Evolutionary conservation across 1,284 basidiomycete species (phyloP).

Genomic region (Tylopilus sp.): DNA sequence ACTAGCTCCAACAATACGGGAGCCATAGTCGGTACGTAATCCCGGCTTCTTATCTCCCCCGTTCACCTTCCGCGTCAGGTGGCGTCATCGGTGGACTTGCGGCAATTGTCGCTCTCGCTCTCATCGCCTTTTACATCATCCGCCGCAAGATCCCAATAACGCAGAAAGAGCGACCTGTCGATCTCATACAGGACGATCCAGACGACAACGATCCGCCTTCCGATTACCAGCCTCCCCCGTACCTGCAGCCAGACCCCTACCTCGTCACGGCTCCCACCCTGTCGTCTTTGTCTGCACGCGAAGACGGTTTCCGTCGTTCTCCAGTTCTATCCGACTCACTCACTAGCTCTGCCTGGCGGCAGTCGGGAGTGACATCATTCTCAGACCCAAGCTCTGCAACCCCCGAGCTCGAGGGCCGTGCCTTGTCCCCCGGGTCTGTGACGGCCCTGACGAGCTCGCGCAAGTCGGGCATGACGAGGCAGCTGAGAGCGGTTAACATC

Average conservation of each 20-base stretch:
- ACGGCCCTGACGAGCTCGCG: constrained; percentile 36
- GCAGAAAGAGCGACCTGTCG: constrained; percentile 54
- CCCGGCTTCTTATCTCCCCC: neutral
- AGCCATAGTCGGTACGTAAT: constrained; percentile 53
- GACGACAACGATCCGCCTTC: constrained; percentile 41
- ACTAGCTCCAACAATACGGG: constrained; percentile 47
- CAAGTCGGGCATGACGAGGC: constrained; percentile 41
- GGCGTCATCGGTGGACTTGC: constrained; percentile 64
- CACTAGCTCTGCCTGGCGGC: constrained; percentile 15
- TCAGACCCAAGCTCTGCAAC: constrained; percentile 25
- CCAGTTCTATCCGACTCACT: constrained; percentile 20
- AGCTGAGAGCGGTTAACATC: constrained; percentile 68
- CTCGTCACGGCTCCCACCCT: constrained; percentile 58
- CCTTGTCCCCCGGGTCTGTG: constrained; percentile 15
- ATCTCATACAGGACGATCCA: constrained; percentile 61
- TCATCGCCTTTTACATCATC: constrained; percentile 50
- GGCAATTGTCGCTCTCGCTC: constrained; percentile 41
- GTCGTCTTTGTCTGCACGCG: constrained; percentile 32
- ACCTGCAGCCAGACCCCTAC: constrained; percentile 72
- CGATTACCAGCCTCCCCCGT: constrained; percentile 51
- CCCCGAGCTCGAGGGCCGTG: constrained; percentile 26
- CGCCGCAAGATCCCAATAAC: constrained; percentile 43
- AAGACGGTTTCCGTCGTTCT: constrained; percentile 21
- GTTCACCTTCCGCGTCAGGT: constrained; percentile 34
- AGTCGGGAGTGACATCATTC: constrained; percentile 21